Evolutionary conservation across 1,139 yeast species (phyloP).

Genomic region (Yamadazyma conglobata): DNA sequence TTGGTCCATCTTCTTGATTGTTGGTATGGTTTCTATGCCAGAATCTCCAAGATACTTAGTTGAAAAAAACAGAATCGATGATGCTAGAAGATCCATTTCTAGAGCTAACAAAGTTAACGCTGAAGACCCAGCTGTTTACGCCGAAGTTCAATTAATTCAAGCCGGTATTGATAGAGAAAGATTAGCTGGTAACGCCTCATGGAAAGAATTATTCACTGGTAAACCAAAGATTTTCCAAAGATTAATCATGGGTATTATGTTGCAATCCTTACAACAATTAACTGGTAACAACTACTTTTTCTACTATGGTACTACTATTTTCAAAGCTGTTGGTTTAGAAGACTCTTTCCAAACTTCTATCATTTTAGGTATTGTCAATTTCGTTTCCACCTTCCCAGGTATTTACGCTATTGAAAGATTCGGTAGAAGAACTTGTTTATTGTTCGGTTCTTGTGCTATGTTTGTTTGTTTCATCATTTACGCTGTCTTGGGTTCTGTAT

Average conservation of each 20-base stretch:
- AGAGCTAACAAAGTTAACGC: conserved; percentile 58
- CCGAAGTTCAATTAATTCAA: conserved; percentile 54
- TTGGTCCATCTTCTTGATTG: conserved; percentile 55
- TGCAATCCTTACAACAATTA: conserved; percentile 56
- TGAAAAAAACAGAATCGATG: conserved; percentile 29
- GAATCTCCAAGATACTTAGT: conserved; percentile 59
- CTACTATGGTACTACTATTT: conserved; percentile 77
- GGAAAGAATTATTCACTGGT: conserved; percentile 34
- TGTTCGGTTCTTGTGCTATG: conserved; percentile 43
- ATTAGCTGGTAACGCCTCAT: conserved; percentile 14
- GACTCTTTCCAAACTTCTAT: conserved; percentile 78
- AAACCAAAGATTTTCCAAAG: conserved; percentile 66
- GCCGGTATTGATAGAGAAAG: conserved; percentile 15
- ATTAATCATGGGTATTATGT: conserved; percentile 58
- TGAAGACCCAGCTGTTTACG: conserved; percentile 55
- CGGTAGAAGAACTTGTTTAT: conserved; percentile 68
- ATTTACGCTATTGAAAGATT: conserved; percentile 63
- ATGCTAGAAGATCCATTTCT: conserved; percentile 51
- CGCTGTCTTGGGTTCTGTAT: conserved; percentile 57
- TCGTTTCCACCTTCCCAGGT: conserved; percentile 68
- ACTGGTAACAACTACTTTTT: conserved; percentile 82
- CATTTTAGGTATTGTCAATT: conserved; percentile 74
- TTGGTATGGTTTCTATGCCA: conserved; percentile 40
- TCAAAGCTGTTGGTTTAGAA: conserved; percentile 70
- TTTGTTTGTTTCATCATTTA: conserved; percentile 39